Evolutionary conservation across 208 protist species (phyloP).

Genomic region (Blechomonas ayalai): DNA sequence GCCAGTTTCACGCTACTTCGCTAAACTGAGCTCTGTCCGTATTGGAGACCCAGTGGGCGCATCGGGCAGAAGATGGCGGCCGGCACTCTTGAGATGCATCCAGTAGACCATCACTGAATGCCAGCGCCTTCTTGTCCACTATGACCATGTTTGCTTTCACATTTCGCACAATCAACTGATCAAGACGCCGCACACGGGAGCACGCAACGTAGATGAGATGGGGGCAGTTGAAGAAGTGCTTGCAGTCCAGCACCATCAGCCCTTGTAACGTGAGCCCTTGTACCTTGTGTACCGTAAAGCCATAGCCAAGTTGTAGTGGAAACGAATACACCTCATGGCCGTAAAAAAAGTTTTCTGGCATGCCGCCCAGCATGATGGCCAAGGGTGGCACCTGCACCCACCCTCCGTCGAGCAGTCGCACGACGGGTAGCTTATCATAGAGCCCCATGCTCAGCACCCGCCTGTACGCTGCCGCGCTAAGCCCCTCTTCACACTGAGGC

Average conservation of each 20-base stretch:
- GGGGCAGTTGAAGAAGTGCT: slow-evolving; percentile 82
- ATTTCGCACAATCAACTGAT: slow-evolving; percentile 79
- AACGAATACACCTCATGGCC: slow-evolving; percentile 67
- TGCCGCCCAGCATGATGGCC: slow-evolving; percentile 50
- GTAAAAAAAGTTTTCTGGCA: slow-evolving; percentile 73
- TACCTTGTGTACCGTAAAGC: slow-evolving; percentile 91
- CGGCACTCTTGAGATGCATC: slow-evolving; percentile 6
- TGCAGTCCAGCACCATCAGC: slow-evolving; percentile 80
- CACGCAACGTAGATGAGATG: slow-evolving; percentile 89
- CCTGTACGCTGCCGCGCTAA: background rate
- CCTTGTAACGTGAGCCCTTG: slow-evolving; percentile 83
- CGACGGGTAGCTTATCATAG: slow-evolving; percentile 69
- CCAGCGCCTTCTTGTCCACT: slow-evolving; percentile 57
- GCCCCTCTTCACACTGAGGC: slow-evolving; percentile 39
- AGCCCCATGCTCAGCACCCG: slow-evolving; percentile 11
- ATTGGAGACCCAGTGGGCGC: slow-evolving; percentile 7
- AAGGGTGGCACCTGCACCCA: slow-evolving; percentile 77
- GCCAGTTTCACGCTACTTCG: no score
- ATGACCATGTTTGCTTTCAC: slow-evolving; percentile 72
- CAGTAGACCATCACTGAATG: slow-evolving; percentile 23
- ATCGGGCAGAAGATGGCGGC: slow-evolving; percentile 8
- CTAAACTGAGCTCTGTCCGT: no score
- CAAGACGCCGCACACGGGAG: slow-evolving; percentile 66
- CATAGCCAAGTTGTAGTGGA: slow-evolving; percentile 84
- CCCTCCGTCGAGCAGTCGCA: slow-evolving; percentile 68